These are phyloP conservation scores for Ceriops decandra DNA, from an alignment of 345 rosid species.

Conservation along the genomic window DNA sequence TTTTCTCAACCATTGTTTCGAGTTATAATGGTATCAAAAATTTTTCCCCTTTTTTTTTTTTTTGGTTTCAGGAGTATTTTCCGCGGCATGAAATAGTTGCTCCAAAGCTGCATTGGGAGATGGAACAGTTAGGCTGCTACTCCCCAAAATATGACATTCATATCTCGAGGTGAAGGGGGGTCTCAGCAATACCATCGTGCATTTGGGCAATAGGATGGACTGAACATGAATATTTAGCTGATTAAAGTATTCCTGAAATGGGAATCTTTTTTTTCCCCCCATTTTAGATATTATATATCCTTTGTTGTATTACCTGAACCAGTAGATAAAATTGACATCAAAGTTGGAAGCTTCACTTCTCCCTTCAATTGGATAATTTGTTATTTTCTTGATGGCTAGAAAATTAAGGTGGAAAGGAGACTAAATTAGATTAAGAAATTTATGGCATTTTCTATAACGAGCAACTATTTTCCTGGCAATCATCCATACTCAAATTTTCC, in stretches of 20 bases:
- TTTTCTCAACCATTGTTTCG: background rate
- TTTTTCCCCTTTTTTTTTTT: background rate
- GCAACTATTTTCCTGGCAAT: too few species aligned
- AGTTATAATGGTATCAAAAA: background rate
- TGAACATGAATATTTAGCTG: slow-evolving; percentile 18
- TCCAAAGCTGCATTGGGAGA: slow-evolving; percentile 74
- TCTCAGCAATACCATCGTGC: background rate
- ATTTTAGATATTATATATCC: background rate
- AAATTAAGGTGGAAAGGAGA: too few species aligned
- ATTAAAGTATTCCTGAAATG: slow-evolving; percentile 12
- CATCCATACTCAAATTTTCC: too few species aligned
- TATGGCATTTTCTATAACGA: too few species aligned
- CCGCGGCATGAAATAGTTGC: slow-evolving; percentile 74
- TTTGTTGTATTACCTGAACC: background rate
- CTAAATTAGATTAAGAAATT: too few species aligned
- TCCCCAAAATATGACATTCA: slow-evolving; percentile 36
- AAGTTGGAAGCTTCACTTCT: background rate
- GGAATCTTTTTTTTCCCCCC: background rate
- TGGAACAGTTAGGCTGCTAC: slow-evolving; percentile 40
- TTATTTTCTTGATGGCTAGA: background rate
- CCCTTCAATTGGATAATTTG: background rate
- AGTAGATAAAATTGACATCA: background rate
- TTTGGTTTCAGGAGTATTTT: slow-evolving; percentile 53
- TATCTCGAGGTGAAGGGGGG: slow-evolving; percentile 44
- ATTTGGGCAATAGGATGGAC: background rate